These are phyloP conservation scores for Aspergillus sergii DNA, from an alignment of 2,329 filamentous ascomycete genomes.

Conservation along the genomic window DNA sequence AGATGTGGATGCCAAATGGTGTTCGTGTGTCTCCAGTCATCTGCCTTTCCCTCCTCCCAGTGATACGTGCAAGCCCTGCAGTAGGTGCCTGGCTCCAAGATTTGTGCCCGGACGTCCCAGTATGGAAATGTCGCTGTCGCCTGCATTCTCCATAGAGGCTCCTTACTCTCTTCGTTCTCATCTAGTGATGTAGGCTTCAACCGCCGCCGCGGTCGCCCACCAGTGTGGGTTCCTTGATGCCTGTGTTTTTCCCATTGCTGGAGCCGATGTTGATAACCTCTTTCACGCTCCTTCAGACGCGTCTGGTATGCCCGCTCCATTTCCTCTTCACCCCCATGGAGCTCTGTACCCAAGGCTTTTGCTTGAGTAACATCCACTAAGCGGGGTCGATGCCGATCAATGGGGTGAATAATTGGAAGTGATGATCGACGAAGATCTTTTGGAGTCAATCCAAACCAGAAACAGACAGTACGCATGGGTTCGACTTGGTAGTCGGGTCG, in stretches of 20 bases:
- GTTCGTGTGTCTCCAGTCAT: not conserved
- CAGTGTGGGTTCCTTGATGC: not conserved
- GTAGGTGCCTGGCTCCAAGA: not conserved
- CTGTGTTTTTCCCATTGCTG: not conserved
- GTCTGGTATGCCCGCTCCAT: not conserved
- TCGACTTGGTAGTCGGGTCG: slow-evolving; percentile 5
- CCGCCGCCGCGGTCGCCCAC: too few species aligned
- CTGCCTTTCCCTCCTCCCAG: not conserved
- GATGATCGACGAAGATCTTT: not conserved
- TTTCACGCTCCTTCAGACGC: not conserved
- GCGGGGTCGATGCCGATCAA: not conserved
- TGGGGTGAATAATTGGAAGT: slow-evolving; percentile 5
- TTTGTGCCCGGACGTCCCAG: not conserved
- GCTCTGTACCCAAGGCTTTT: not conserved
- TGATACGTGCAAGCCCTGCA: not conserved
- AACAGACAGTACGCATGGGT: not conserved
- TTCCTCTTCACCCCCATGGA: slow-evolving; percentile 1
- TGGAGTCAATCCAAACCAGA: slow-evolving; percentile 1
- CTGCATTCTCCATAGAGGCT: not conserved
- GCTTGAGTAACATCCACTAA: slow-evolving; percentile 6
- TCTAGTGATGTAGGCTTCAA: not conserved
- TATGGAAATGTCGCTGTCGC: not conserved
- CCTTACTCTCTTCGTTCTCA: not conserved
- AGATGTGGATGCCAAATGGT: not conserved
- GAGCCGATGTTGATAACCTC: not conserved